phyloP scores from a whole-genome alignment of 2,329 filamentous ascomycete genomes.

The Sarocladiaceae sp. region DNA sequence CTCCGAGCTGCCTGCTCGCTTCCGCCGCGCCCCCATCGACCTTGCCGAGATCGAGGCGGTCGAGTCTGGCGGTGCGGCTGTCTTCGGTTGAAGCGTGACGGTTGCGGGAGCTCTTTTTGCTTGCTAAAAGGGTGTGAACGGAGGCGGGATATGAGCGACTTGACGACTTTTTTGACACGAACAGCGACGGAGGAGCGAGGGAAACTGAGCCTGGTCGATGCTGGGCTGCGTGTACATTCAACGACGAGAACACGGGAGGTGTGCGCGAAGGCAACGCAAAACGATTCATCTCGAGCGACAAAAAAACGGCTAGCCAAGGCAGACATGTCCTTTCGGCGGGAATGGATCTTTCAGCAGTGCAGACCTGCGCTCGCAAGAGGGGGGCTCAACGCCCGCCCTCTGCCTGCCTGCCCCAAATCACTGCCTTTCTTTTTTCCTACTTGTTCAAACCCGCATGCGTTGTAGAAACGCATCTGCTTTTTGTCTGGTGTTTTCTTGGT shows the following conservation, averaged over 20 bases:
- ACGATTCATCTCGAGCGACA: constrained; percentile 2
- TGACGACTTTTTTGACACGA: constrained; percentile 8
- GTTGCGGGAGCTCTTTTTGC: not conserved
- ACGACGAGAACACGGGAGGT: not conserved
- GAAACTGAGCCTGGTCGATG: not conserved
- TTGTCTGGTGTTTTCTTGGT: too few species aligned
- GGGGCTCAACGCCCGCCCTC: too few species aligned
- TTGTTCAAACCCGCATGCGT: not conserved
- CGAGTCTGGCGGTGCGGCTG: constrained; percentile 79
- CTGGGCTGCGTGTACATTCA: constrained; percentile 1
- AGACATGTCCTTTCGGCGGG: too few species aligned
- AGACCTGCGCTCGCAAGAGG: too few species aligned
- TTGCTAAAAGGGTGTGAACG: not conserved
- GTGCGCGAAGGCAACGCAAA: not conserved
- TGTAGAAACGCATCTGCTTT: too few species aligned
- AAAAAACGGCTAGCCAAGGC: not conserved
- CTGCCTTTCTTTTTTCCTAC: not conserved
- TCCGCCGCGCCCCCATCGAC: constrained; percentile 68
- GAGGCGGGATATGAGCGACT: constrained; percentile 2
- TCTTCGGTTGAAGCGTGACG: constrained; percentile 35
- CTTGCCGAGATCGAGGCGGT: constrained; percentile 89
- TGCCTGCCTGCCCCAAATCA: not conserved
- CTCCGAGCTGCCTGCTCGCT: constrained; percentile 77
- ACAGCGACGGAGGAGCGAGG: constrained; percentile 3
- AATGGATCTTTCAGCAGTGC: too few species aligned